A percentile compares a stretch with the other conserved stretches of the same genome.
Evolutionary conservation across 164 flowering plant species (phyloP).

Genomic region (Kingdonia uniflora): DNA sequence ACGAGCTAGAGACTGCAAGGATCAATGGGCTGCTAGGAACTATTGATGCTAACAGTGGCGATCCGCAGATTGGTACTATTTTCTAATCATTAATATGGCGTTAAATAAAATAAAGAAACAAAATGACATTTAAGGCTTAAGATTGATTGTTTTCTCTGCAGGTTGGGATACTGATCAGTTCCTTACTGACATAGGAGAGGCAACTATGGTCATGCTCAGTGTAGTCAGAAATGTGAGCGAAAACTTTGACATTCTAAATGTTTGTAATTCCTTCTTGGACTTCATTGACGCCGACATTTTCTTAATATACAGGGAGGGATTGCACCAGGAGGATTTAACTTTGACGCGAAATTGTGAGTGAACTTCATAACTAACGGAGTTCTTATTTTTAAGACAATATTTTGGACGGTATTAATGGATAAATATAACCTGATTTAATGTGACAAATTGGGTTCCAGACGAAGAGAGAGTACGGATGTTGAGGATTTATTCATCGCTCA

Average conservation of each 20-base stretch:
- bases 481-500: slow-evolving; percentile 95
- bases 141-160: slow-evolving; percentile 11
- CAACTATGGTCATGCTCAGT: slow-evolving; percentile 77
- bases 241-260: too few species aligned
- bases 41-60: slow-evolving; percentile 94
- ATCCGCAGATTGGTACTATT: slow-evolving; percentile 76
- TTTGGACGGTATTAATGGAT: too few species aligned
- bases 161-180: slow-evolving; percentile 99
- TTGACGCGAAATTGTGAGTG: slow-evolving; percentile 91
- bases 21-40: slow-evolving; percentile 87
- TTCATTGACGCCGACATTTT: too few species aligned
- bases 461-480: slow-evolving; percentile 97
- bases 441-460: slow-evolving; percentile 28
- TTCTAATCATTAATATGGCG: neutral
- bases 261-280: too few species aligned
- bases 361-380: too few species aligned
- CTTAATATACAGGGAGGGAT: slow-evolving; percentile 63
- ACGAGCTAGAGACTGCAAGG: slow-evolving; percentile 98
- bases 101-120: neutral
- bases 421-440: too few species aligned
- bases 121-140: neutral
- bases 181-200: slow-evolving; percentile 79
- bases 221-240: slow-evolving; percentile 77
- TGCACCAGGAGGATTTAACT: slow-evolving; percentile 98
- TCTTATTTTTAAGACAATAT: neutral